Evolutionary conservation across 306 rosid species (phyloP).

Genomic region (Adenanthera pavonina): DNA sequence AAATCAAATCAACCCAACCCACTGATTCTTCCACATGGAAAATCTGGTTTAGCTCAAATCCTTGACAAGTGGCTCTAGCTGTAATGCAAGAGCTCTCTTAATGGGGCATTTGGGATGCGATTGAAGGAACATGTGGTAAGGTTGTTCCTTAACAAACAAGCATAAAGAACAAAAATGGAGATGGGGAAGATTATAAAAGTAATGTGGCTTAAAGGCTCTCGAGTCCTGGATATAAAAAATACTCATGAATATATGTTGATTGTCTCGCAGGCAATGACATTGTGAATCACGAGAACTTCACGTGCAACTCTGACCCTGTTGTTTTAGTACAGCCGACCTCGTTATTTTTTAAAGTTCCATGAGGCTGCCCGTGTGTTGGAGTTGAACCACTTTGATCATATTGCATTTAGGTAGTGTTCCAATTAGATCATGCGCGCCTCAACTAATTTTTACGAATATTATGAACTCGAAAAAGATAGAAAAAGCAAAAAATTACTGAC

Average conservation of each 20-base stretch:
- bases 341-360: neutral
- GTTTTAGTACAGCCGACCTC: conserved; percentile 54
- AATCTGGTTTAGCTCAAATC: conserved; percentile 18
- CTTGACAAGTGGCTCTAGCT: neutral
- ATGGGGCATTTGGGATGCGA: conserved; percentile 31
- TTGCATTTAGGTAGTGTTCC: neutral
- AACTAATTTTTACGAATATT: neutral
- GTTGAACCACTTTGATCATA: conserved; percentile 56
- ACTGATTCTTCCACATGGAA: conserved; percentile 41
- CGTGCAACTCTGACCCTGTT: conserved; percentile 85
- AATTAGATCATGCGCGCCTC: neutral
- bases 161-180: conserved; percentile 40
- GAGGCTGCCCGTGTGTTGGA: conserved; percentile 37
- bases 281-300: conserved; percentile 90
- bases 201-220: conserved; percentile 7
- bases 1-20: conserved; percentile 18
- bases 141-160: conserved; percentile 45
- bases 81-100: neutral
- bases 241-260: conserved; percentile 44
- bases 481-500: conserved; percentile 23
- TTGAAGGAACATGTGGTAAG: conserved; percentile 49
- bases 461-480: neutral
- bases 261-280: conserved; percentile 66
- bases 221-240: neutral
- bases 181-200: neutral